A percentile compares a stretch with the other conserved stretches of the same genome.
Evolutionary conservation across 192 early-diverging fungal genomes (phyloP).

Genomic region (Coemansia pectinata): DNA sequence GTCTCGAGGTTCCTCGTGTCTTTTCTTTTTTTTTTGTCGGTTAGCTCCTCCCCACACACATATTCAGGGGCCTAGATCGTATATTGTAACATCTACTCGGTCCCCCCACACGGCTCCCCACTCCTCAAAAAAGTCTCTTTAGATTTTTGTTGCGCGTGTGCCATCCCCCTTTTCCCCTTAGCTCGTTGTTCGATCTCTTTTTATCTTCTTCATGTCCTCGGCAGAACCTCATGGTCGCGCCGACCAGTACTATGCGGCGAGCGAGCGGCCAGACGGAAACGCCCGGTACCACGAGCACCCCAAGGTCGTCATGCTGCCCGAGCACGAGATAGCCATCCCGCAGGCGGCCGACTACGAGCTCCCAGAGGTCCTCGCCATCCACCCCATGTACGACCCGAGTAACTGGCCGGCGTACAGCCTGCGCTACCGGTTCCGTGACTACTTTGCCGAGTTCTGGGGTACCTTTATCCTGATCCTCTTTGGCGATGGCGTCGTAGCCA

Average conservation of each 20-base stretch:
- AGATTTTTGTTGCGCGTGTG: neutral
- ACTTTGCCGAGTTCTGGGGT: slow-evolving; percentile 74
- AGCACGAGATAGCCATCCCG: slow-evolving; percentile 43
- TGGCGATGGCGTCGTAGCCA: slow-evolving; percentile 66
- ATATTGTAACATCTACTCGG: neutral
- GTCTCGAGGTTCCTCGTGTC: neutral
- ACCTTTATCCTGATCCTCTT: slow-evolving; percentile 69
- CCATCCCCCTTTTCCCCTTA: neutral
- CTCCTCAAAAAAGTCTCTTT: neutral
- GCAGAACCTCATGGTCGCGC: neutral
- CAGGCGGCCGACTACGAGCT: slow-evolving; percentile 51
- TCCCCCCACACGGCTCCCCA: neutral
- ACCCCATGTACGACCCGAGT: slow-evolving; percentile 45
- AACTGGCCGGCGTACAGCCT: slow-evolving; percentile 46
- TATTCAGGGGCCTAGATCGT: slow-evolving; percentile 1
- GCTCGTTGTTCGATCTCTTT: neutral
- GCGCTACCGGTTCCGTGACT: slow-evolving; percentile 56
- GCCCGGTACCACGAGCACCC: slow-evolving; percentile 38
- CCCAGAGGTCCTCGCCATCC: slow-evolving; percentile 17
- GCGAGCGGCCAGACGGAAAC: neutral
- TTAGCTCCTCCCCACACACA: neutral
- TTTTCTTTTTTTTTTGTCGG: neutral
- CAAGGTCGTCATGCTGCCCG: slow-evolving; percentile 30
- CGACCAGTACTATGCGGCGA: slow-evolving; percentile 2
- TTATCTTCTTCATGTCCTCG: neutral